Conservation (phyloP, 768 basidiomycete species). For the Boletales sp. region DNA sequence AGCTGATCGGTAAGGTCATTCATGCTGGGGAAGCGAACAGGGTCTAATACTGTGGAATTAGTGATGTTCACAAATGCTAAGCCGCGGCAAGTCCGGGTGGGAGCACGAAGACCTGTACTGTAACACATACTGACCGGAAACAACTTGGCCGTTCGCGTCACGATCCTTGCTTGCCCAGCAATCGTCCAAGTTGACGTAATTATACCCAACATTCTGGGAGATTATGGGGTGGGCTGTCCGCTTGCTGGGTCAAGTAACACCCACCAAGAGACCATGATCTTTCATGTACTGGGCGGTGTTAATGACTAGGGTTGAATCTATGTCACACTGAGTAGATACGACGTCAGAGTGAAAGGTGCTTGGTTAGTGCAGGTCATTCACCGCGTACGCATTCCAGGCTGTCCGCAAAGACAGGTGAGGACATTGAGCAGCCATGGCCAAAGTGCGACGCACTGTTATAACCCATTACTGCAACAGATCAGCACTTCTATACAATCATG, state of each 20-base stretch:
- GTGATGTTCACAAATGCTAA: neutral
- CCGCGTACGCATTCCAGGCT: conserved; percentile 70
- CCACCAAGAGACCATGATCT: conserved; percentile 47
- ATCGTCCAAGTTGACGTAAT: conserved; percentile 59
- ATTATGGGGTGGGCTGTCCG: conserved; percentile 1
- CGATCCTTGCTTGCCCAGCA: conserved; percentile 60
- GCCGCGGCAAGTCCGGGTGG: too few species aligned
- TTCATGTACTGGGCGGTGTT: conserved; percentile 50
- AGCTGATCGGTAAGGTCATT: conserved; percentile 50
- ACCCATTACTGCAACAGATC: conserved; percentile 26
- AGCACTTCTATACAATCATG: neutral
- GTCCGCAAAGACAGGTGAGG: conserved; percentile 3
- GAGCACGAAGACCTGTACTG: too few species aligned
- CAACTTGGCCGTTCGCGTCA: conserved; percentile 46
- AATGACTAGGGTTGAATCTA: conserved; percentile 49
- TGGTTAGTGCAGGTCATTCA: conserved; percentile 23
- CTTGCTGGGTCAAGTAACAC: neutral
- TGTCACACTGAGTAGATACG: conserved; percentile 44
- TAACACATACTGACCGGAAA: conserved; percentile 41
- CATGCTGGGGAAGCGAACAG: conserved; percentile 54
- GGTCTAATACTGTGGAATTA: conserved; percentile 32
- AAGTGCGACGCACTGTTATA: conserved; percentile 24
- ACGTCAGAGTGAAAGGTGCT: neutral
- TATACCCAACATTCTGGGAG: conserved; percentile 52
- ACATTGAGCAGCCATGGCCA: neutral